Base-by-base conservation (phyloP, 805 yeast genomes). In the Saccharomycopsis babjevae region DNA sequence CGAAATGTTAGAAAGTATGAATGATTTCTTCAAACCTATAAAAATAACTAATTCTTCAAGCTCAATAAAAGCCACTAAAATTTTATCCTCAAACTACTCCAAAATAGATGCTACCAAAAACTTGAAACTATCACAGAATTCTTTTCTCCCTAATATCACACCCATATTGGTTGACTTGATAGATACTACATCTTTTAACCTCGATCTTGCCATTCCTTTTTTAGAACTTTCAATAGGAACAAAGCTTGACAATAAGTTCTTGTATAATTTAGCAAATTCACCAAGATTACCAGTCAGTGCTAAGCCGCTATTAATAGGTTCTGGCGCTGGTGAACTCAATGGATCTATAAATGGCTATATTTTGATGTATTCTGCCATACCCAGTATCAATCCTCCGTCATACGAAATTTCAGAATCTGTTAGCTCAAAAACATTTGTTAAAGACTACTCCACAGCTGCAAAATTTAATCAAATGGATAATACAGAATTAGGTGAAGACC, bases 281-380 rank as follows among this genome's bases (percentile, higher is more conserved):
- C 88, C 88, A 8, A 68, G 87, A 57, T 74, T 76, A 62, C 84
- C 85, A 3, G 87, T 83, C 0, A 77, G 81, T 13, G 84, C 89
- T 5, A 83, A 83, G 58, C 88, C 63, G 11, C 70, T 88, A 60
- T 70, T 88, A 13, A 88, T 85, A 2, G 93, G 90, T 5, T 83
- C 89, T 43, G 94, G 94, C 1, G 88, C 91, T 5, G 81, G 89
- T 52, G 93, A 86, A 62, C 71, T 88, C 66, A 86, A 88, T 68
- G 92, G 91, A 4, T 77, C 82, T 38, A 79, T 88, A n/a, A 86
- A 86, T 68, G 93, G 92, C 0, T 88, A 88, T 69, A 75, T 86
- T 52, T 76, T 86, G 42, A 83, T 85, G 56, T 88, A 86, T 70
- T 80, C 85, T 60, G 85, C 89, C 1, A 80, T 87, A 1, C 94